Percentiles rank a stretch among this genome's conserved stretches.
Evolutionary conservation across 441 rosid genomes (phyloP).

Genomic region (Raphanus hybrid): DNA sequence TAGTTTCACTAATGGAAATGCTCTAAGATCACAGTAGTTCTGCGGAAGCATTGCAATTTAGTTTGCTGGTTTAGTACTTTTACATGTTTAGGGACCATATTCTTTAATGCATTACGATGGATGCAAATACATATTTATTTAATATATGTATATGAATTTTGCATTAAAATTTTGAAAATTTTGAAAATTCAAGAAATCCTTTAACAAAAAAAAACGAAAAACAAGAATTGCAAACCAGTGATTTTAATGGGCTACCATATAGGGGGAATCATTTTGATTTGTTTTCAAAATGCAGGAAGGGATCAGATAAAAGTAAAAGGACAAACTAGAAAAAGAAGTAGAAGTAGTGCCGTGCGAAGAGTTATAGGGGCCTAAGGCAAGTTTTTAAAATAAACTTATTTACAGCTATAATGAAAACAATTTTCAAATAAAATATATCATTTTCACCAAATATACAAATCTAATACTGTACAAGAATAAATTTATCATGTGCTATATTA

Average conservation of each 20-base stretch:
- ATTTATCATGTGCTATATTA: too few species aligned
- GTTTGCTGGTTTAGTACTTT: background rate
- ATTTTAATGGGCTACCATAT: slow-evolving; percentile 26
- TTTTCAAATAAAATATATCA: too few species aligned
- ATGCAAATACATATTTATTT: background rate
- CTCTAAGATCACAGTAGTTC: background rate
- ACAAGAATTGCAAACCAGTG: slow-evolving; percentile 15
- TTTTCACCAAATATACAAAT: too few species aligned
- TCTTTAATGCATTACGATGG: background rate
- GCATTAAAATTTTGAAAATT: background rate
- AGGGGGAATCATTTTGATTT: slow-evolving; percentile 39
- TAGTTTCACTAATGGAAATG: too few species aligned
- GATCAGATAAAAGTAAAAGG: slow-evolving; percentile 32
- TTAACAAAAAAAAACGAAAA: background rate
- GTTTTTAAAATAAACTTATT: too few species aligned
- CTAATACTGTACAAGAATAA: too few species aligned
- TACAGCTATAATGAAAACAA: too few species aligned
- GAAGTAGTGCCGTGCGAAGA: too few species aligned
- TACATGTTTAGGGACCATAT: background rate
- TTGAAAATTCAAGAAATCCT: slow-evolving; percentile 6
- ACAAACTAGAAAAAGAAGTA: slow-evolving; percentile 38
- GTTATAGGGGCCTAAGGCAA: too few species aligned
- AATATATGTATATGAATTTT: background rate
- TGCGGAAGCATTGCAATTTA: background rate
- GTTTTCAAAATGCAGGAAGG: slow-evolving; percentile 26